Conservation (phyloP, 2,329 filamentous ascomycete species). For the Trichoderma brevicompactum region DNA sequence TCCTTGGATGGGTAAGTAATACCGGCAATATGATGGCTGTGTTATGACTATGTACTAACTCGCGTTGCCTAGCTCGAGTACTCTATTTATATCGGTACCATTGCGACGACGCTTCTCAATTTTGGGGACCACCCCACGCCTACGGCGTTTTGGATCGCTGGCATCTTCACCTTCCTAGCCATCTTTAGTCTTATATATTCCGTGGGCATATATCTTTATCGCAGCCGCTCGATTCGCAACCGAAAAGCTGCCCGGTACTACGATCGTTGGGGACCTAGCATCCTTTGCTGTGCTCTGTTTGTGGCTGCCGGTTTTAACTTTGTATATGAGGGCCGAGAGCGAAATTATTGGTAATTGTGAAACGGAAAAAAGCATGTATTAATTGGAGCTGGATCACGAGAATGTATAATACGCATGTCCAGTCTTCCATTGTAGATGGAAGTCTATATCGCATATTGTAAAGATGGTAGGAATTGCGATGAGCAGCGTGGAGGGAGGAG, state of each 20-base stretch:
- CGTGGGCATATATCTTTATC: constrained; percentile 83
- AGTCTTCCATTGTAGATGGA: constrained; percentile 2
- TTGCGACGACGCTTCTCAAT: constrained; percentile 82
- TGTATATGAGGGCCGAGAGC: constrained; percentile 71
- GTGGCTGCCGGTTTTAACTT: constrained; percentile 79
- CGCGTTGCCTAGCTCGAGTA: constrained; percentile 73
- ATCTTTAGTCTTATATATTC: constrained; percentile 80
- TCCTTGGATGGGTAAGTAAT: constrained; percentile 80
- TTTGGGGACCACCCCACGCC: constrained; percentile 65
- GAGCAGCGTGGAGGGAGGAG: not conserved
- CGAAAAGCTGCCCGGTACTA: constrained; percentile 88
- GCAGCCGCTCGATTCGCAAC: constrained; percentile 81
- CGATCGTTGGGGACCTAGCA: constrained; percentile 82
- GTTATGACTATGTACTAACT: constrained; percentile 31
- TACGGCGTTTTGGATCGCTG: constrained; percentile 70
- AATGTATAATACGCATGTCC: constrained; percentile 1
- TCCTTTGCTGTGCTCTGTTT: constrained; percentile 75
- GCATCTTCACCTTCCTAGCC: constrained; percentile 81
- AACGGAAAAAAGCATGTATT: not conserved
- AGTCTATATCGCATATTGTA: not conserved
- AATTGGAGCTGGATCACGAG: not conserved
- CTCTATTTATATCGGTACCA: constrained; percentile 89
- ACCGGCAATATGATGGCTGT: not conserved
- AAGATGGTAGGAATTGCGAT: not conserved
- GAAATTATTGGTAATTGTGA: constrained; percentile 53